phyloP scores from a whole-genome alignment of 805 yeast genomes.

The Wickerhamiella musiphila region DNA sequence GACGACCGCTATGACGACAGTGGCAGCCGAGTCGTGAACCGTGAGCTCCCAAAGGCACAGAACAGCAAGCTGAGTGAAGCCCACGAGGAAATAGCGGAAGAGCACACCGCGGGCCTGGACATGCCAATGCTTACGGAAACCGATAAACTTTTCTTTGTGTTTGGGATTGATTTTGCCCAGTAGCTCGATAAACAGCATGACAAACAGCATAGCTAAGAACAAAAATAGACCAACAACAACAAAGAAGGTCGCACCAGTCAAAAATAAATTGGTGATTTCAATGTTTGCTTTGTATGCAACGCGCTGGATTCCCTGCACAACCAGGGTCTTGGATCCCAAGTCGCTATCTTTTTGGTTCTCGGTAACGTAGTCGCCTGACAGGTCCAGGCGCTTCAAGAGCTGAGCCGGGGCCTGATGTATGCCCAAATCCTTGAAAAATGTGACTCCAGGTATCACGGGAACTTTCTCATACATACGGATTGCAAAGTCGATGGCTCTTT shows the following conservation, averaged over 20 bases:
- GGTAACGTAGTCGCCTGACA: slow-evolving; percentile 13
- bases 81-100: slow-evolving; percentile 64
- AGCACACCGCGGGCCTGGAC: slow-evolving; percentile 68
- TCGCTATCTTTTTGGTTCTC: slow-evolving; percentile 39
- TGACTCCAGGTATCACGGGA: background rate
- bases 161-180: slow-evolving; percentile 39
- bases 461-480: background rate
- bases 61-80: slow-evolving; percentile 73
- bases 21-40: slow-evolving; percentile 66
- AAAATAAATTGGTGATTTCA: slow-evolving; percentile 70
- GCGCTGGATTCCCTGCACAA: slow-evolving; percentile 81
- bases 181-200: slow-evolving; percentile 59
- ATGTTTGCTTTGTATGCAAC: slow-evolving; percentile 72
- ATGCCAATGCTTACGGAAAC: slow-evolving; percentile 45
- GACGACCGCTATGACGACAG: slow-evolving; percentile 61
- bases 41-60: slow-evolving; percentile 83
- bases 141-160: slow-evolving; percentile 47
- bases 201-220: slow-evolving; percentile 35
- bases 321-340: slow-evolving; percentile 50
- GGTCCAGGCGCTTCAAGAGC: slow-evolving; percentile 5
- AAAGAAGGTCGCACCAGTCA: slow-evolving; percentile 75
- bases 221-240: slow-evolving; percentile 52
- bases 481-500: slow-evolving; percentile 14
- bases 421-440: background rate
- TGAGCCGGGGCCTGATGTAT: background rate